phyloP scores from a whole-genome alignment of 2,329 filamentous ascomycete genomes.

The Aspergillus neotritici region DNA sequence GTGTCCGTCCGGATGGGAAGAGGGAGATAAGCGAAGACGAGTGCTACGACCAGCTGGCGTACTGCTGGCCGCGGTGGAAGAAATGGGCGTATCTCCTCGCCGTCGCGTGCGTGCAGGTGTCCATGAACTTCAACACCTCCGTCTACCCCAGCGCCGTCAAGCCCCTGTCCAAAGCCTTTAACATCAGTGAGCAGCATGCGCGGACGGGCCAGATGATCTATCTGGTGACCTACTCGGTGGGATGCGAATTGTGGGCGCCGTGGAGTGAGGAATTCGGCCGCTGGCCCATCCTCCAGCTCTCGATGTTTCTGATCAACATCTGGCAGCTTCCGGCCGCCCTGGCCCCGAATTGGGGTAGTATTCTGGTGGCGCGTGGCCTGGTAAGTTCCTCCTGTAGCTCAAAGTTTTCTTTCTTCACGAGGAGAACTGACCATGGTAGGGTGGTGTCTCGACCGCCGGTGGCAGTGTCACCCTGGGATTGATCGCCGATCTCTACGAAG shows the following conservation, averaged over 20 bases:
- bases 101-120: conserved; percentile 64
- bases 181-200: conserved; percentile 59
- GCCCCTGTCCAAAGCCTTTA: conserved; percentile 60
- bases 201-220: conserved; percentile 68
- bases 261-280: conserved; percentile 77
- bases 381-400: conserved; percentile 16
- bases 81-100: conserved; percentile 41
- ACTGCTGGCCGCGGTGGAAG: conserved; percentile 42
- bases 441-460: conserved; percentile 55
- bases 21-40: conserved; percentile 45
- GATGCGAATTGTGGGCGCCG: conserved; percentile 77
- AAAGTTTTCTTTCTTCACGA: conserved; percentile 4
- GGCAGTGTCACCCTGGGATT: conserved; percentile 56
- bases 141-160: conserved; percentile 61
- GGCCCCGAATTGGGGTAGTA: conserved; percentile 61
- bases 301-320: conserved; percentile 66
- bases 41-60: conserved; percentile 59
- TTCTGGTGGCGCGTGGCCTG: conserved; percentile 59
- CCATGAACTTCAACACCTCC: conserved; percentile 70
- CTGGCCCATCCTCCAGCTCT: conserved; percentile 65
- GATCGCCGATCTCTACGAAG: conserved; percentile 53
- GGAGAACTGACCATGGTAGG: conserved; percentile 20
- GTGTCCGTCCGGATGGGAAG: conserved; percentile 7
- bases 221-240: conserved; percentile 69
- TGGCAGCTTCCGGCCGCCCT: conserved; percentile 65